Percentiles rank a stretch among this genome's conserved stretches.
Conservation (phyloP, 2,329 filamentous ascomycete species). For the Pseudocercospora vitis region DNA sequence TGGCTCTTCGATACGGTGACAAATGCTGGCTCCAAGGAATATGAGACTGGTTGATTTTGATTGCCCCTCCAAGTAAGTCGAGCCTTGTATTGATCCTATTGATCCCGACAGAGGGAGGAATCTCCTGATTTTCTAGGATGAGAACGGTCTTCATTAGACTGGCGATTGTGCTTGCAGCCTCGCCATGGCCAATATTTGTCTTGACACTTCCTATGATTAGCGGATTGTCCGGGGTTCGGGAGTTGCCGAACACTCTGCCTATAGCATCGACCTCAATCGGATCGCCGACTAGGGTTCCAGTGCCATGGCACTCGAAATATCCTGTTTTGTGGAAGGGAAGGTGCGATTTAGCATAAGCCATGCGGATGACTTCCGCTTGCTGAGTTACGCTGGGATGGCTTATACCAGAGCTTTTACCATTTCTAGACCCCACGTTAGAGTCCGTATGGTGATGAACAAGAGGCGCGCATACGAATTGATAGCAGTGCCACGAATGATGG, state of each 20-base stretch:
- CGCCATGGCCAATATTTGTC: constrained; percentile 21
- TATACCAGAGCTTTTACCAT: constrained; percentile 38
- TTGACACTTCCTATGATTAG: constrained; percentile 28
- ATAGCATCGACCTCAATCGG: constrained; percentile 26
- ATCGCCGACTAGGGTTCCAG: constrained; percentile 32
- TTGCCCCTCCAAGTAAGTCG: constrained; percentile 20
- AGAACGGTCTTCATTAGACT: constrained; percentile 32
- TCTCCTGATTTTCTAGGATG: constrained; percentile 29
- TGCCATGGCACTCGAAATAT: constrained; percentile 25
- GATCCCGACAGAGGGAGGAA: constrained; percentile 31
- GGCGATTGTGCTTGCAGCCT: constrained; percentile 23
- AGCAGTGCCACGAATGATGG: constrained; percentile 40
- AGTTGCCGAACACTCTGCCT: constrained; percentile 10
- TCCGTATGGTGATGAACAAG: no score
- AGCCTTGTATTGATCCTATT: constrained; percentile 33
- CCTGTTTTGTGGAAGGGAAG: constrained; percentile 2
- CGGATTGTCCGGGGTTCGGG: constrained; percentile 1
- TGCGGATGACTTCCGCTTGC: constrained; percentile 8
- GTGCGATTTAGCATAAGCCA: constrained; percentile 8
- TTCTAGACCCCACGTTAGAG: constrained; percentile 39
- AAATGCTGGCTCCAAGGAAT: constrained; percentile 34
- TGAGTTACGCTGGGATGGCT: constrained; percentile 2
- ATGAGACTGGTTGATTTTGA: constrained; percentile 22
- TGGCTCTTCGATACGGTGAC: constrained; percentile 19
- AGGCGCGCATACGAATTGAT: no score